Evolutionary conservation across 345 rosid genomes (phyloP).

Genomic region (Geranium brycei): DNA sequence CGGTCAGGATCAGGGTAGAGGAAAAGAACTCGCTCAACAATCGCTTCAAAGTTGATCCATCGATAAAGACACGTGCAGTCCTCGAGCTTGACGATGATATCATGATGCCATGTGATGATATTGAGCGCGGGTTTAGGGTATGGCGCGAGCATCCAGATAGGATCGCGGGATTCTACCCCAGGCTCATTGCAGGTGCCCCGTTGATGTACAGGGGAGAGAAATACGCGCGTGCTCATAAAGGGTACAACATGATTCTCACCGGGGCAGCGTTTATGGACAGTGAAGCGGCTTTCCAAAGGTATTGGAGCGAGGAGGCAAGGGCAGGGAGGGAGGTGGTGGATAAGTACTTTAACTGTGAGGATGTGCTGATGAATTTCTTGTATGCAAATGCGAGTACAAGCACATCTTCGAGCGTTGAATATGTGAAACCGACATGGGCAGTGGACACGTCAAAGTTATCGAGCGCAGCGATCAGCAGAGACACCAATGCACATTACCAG

Average conservation of each 20-base stretch:
- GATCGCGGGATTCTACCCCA: slow-evolving; percentile 88
- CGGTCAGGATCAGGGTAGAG: slow-evolving; percentile 76
- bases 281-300: slow-evolving; percentile 45
- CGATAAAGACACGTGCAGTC: slow-evolving; percentile 62
- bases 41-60: slow-evolving; percentile 62
- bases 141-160: slow-evolving; percentile 85
- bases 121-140: slow-evolving; percentile 73
- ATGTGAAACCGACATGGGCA: slow-evolving; percentile 75
- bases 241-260: slow-evolving; percentile 83
- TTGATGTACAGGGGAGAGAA: slow-evolving; percentile 67
- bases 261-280: slow-evolving; percentile 88
- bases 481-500: slow-evolving; percentile 65
- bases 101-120: slow-evolving; percentile 71
- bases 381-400: slow-evolving; percentile 75
- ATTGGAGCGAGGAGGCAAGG: slow-evolving; percentile 50
- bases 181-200: slow-evolving; percentile 37
- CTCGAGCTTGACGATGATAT: slow-evolving; percentile 96
- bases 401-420: slow-evolving; percentile 47
- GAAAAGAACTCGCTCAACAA: slow-evolving; percentile 63
- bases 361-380: slow-evolving; percentile 63
- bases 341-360: slow-evolving; percentile 71
- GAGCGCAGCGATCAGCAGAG: slow-evolving; percentile 65
- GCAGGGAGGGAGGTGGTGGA: slow-evolving; percentile 63
- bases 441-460: slow-evolving; percentile 81
- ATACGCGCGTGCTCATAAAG: slow-evolving; percentile 51